A percentile compares a stretch with the other conserved stretches of the same genome.
Conservation (phyloP, 2,329 filamentous ascomycete species). For the Trichoderma polysporum region DNA sequence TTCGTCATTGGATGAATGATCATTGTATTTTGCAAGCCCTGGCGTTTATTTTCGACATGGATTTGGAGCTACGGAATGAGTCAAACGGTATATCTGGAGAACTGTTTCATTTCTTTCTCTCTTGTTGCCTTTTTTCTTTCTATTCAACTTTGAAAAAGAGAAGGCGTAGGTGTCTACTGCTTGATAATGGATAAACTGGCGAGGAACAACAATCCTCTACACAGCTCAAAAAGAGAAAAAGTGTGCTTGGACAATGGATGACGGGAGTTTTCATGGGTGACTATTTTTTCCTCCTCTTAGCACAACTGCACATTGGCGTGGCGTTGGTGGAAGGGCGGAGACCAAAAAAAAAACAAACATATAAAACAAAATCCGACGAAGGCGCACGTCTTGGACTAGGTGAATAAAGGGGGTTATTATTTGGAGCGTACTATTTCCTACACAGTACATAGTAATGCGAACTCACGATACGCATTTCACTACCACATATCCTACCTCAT, state of each 20-base stretch:
- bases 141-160: neutral
- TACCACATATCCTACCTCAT: neutral
- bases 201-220: neutral
- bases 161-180: neutral
- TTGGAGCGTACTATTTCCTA: neutral
- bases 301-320: slow-evolving; percentile 19
- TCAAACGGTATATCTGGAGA: slow-evolving; percentile 10
- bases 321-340: slow-evolving; percentile 19
- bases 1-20: neutral
- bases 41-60: slow-evolving; percentile 12
- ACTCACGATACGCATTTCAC: neutral
- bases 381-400: neutral
- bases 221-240: slow-evolving; percentile 10
- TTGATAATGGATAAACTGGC: neutral
- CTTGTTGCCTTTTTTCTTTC: neutral
- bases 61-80: neutral
- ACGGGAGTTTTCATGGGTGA: neutral
- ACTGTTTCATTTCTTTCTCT: neutral
- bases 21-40: slow-evolving; percentile 10
- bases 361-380: neutral
- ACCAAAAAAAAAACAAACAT: neutral
- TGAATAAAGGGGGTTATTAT: neutral
- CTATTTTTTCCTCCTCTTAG: slow-evolving; percentile 2
- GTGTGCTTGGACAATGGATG: neutral
- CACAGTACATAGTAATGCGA: slow-evolving; percentile 1